Percentiles rank a stretch among this genome's conserved stretches.
phyloP scores from a whole-genome alignment of 805 yeast genomes.

The Wickerhamiella hasegawae region DNA sequence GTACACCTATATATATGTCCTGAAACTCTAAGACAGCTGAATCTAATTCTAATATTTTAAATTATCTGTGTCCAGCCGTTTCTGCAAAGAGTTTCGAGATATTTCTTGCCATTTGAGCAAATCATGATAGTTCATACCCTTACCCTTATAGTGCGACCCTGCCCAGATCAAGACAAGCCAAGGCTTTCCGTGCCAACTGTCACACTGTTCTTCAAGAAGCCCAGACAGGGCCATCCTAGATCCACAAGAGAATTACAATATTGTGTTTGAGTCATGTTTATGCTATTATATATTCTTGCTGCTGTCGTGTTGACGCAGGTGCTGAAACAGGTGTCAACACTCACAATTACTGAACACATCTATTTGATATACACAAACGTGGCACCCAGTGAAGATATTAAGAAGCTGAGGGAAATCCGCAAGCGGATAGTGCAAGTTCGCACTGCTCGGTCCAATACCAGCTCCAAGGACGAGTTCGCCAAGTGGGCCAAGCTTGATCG shows the following conservation, averaged over 20 bases:
- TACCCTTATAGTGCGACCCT: too few species aligned
- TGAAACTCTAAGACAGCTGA: too few species aligned
- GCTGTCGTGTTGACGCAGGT: conserved; percentile 9
- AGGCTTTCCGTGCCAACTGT: too few species aligned
- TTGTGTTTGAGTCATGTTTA: neutral
- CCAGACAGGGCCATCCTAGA: too few species aligned
- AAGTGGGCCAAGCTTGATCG: conserved; percentile 89
- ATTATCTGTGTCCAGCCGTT: too few species aligned
- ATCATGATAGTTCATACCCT: too few species aligned
- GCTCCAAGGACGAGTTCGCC: conserved; percentile 90
- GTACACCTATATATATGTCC: too few species aligned
- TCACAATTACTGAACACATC: conserved; percentile 19
- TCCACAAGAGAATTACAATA: neutral
- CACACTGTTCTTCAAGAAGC: too few species aligned
- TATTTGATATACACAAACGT: conserved; percentile 27
- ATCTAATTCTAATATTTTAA: too few species aligned
- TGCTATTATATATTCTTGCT: conserved; percentile 8
- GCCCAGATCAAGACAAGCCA: too few species aligned
- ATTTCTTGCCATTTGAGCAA: too few species aligned
- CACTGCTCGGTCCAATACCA: conserved; percentile 40
- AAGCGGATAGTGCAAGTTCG: conserved; percentile 32
- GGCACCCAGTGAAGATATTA: conserved; percentile 23
- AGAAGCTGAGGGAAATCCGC: conserved; percentile 22
- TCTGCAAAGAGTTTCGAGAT: too few species aligned
- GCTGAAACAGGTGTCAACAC: conserved; percentile 12